Evolutionary conservation across 2,329 filamentous ascomycete species (phyloP).

Genomic region (Cercospora citrullina): DNA sequence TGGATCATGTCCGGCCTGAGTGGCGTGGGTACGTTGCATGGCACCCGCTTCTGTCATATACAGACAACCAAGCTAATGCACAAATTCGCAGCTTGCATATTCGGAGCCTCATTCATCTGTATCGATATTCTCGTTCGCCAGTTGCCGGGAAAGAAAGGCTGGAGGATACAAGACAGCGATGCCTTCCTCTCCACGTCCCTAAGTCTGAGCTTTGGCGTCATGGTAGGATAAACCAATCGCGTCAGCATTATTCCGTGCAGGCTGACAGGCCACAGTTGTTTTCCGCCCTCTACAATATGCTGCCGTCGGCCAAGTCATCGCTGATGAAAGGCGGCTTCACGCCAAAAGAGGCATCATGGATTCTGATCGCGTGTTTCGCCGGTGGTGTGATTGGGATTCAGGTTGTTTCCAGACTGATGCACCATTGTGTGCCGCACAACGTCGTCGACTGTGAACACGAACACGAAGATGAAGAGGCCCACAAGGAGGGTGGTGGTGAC

Average conservation of each 20-base stretch:
- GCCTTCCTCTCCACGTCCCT: slow-evolving; percentile 82
- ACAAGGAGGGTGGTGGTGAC: slow-evolving; percentile 21
- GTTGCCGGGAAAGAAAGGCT: slow-evolving; percentile 72
- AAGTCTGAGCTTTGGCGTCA: slow-evolving; percentile 91
- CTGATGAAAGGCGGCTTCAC: slow-evolving; percentile 68
- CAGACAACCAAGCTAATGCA: slow-evolving; percentile 7
- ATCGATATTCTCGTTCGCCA: slow-evolving; percentile 74
- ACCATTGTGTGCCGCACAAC: slow-evolving; percentile 73
- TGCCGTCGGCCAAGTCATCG: slow-evolving; percentile 81
- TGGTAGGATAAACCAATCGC: slow-evolving; percentile 60
- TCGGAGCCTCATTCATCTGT: slow-evolving; percentile 82
- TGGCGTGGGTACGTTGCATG: slow-evolving; percentile 63
- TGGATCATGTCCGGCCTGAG: slow-evolving; percentile 88
- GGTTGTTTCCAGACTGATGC: slow-evolving; percentile 68
- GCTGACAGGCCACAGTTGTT: slow-evolving; percentile 64
- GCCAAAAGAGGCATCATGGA: slow-evolving; percentile 65
- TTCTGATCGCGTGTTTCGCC: slow-evolving; percentile 69
- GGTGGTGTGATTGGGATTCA: slow-evolving; percentile 75
- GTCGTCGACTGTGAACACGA: slow-evolving; percentile 78
- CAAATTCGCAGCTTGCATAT: slow-evolving; percentile 53
- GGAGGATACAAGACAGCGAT: slow-evolving; percentile 87
- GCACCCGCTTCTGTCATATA: background rate
- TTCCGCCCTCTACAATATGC: slow-evolving; percentile 88
- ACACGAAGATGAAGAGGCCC: slow-evolving; percentile 45
- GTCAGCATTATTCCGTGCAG: background rate